Base-by-base conservation (phyloP, 129 eudicot species). In the Chrysanthemum makinoi region DNA sequence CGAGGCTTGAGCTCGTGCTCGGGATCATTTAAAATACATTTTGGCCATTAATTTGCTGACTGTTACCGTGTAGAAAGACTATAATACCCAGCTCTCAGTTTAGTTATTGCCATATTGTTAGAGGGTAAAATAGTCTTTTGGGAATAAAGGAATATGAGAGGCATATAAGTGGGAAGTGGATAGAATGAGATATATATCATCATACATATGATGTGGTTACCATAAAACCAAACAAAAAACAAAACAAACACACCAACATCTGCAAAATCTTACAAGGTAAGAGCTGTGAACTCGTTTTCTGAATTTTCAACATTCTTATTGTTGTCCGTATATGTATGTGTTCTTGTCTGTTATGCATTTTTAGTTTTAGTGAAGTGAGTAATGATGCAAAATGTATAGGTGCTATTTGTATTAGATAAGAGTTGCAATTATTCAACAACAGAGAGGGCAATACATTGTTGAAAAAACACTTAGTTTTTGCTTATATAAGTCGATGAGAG, bases 91-190 rank as follows among this genome's bases (percentile, higher is more conserved):
- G 18, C 22, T 72, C 66, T 9, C 1, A 58, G 1, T 44, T 1
- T 46, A 2, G 9, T 44, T 43, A 19, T 53, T 5, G 10, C 7
- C 15, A 3, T 62, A 13, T 19, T 39, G 24, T 16, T 4, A 46
- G 44, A 66, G 87, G 82, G 75, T 63, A 58, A 39, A 62, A 48
- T 2, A 11, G 82, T 78, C 77, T 64, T 82, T 73, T 77, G 3
- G 14, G 5, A 0, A 3, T 2, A 14, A 69, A 80, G 19, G 19
- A 64, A 63, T 72, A 46, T 58, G 59, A 73, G 77, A 66, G 80
- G 80, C 74, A 58, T 68, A 66, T 54, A 75, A 65, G 56, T 11
- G 17, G 79, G 68, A 75, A 68, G 80, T 78, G 81, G 82, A 81
- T 74, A 72, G 72, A 70, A 74, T 72, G 70, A 75, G 79, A 75